These are phyloP conservation scores for Paxillus ammoniavirescens DNA, from an alignment of 768 basidiomycete species.

Conservation along the genomic window DNA sequence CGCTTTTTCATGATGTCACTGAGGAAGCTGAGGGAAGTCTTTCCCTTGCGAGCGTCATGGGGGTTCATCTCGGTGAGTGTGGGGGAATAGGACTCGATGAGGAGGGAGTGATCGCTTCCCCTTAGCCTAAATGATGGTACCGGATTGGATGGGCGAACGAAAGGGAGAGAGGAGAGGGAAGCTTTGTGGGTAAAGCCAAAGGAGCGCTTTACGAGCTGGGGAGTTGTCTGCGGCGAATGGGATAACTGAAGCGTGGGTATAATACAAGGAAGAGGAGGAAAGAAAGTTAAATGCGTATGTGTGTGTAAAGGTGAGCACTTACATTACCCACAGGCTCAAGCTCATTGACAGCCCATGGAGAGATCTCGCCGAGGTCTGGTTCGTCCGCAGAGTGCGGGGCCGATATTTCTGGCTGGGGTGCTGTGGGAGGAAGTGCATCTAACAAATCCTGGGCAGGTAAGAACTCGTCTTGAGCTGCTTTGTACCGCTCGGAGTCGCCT, in stretches of 20 bases:
- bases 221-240: background rate
- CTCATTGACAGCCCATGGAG: constrained; percentile 12
- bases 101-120: constrained; percentile 28
- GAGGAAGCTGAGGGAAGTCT: constrained; percentile 40
- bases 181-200: constrained; percentile 29
- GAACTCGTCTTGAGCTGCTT: constrained; percentile 3
- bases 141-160: constrained; percentile 33
- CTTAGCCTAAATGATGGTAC: constrained; percentile 26
- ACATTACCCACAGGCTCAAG: constrained; percentile 12
- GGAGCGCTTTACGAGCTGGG: constrained; percentile 17
- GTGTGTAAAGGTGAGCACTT: background rate
- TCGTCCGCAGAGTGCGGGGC: background rate
- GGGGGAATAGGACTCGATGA: constrained; percentile 26
- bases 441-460: constrained; percentile 3
- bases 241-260: constrained; percentile 8
- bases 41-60: constrained; percentile 42
- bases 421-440: background rate
- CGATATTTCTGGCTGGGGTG: constrained; percentile 13
- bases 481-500: background rate
- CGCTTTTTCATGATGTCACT: constrained; percentile 41
- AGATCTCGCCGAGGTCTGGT: constrained; percentile 13
- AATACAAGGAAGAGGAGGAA: background rate
- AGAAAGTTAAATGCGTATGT: background rate
- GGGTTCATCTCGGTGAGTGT: constrained; percentile 37
- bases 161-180: constrained; percentile 38